phyloP scores from a whole-genome alignment of 495 filamentous ascomycete species.

The Trichoderma orchidacearum region DNA sequence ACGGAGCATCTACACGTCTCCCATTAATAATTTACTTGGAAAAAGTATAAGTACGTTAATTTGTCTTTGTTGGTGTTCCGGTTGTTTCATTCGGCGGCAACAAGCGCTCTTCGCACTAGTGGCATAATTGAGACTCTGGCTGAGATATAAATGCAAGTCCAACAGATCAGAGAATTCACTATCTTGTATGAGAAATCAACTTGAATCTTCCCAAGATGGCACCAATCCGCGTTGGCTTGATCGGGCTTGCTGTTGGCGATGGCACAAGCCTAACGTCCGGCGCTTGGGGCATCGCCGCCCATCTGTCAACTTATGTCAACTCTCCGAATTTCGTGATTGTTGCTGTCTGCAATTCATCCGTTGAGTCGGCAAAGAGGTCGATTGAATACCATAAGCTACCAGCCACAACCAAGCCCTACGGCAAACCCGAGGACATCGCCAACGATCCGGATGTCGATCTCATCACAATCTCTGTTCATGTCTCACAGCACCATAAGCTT shows the following conservation, averaged over 20 bases:
- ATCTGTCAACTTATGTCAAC: constrained; percentile 26
- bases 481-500: constrained; percentile 30
- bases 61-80: too few relatives aligned
- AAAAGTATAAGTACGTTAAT: too few relatives aligned
- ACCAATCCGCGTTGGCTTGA: constrained; percentile 29
- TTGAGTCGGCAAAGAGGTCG: constrained; percentile 24
- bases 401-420: constrained; percentile 26
- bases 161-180: too few relatives aligned
- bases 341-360: constrained; percentile 34
- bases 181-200: too few relatives aligned
- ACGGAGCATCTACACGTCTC: too few relatives aligned
- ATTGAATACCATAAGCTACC: constrained; percentile 26
- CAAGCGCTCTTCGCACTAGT: too few relatives aligned
- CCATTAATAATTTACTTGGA: too few relatives aligned
- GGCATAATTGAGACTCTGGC: too few relatives aligned
- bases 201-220: neutral
- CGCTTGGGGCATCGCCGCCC: constrained; percentile 30
- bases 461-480: constrained; percentile 28
- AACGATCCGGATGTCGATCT: constrained; percentile 38
- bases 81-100: too few relatives aligned
- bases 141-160: too few relatives aligned
- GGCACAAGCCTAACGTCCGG: constrained; percentile 1
- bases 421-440: constrained; percentile 28
- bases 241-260: constrained; percentile 24
- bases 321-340: constrained; percentile 26